A percentile compares a stretch with the other conserved stretches of the same genome.
These are phyloP conservation scores for Leccinum fallax DNA, from an alignment of 1,284 basidiomycete genomes.

Conservation along the genomic window DNA sequence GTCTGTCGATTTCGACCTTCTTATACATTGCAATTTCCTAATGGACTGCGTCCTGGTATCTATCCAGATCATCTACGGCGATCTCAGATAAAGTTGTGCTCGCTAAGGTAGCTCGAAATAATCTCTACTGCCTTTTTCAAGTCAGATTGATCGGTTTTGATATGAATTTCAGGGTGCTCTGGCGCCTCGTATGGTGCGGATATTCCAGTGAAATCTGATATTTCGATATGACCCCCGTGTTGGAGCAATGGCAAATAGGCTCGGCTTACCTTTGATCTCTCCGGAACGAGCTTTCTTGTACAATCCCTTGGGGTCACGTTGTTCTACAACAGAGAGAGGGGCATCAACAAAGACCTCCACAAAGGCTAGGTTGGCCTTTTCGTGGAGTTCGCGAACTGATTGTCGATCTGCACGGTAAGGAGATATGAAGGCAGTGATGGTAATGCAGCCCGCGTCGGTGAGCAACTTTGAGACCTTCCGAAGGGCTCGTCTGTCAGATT, in stretches of 20 bases:
- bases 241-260: background rate
- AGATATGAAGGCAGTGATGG: slow-evolving; percentile 97
- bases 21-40: slow-evolving; percentile 18
- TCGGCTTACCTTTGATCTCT: slow-evolving; percentile 85
- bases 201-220: slow-evolving; percentile 93
- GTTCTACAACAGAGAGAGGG: slow-evolving; percentile 85
- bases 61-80: slow-evolving; percentile 21
- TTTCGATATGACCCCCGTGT: slow-evolving; percentile 13
- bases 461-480: slow-evolving; percentile 91
- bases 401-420: slow-evolving; percentile 92
- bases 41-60: slow-evolving; percentile 11
- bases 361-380: slow-evolving; percentile 75
- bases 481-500: slow-evolving; percentile 8
- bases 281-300: slow-evolving; percentile 97
- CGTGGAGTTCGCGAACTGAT: slow-evolving; percentile 84
- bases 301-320: slow-evolving; percentile 95
- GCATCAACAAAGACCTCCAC: slow-evolving; percentile 97
- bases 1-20: slow-evolving; percentile 25
- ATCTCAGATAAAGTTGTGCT: slow-evolving; percentile 56
- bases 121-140: slow-evolving; percentile 81
- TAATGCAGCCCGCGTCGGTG: slow-evolving; percentile 83
- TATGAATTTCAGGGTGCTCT: slow-evolving; percentile 86
- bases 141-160: slow-evolving; percentile 83
- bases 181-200: slow-evolving; percentile 97
- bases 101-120: slow-evolving; percentile 82